Evolutionary conservation across 345 rosid species (phyloP).

Genomic region (Psidium friedrichsthalianum): DNA sequence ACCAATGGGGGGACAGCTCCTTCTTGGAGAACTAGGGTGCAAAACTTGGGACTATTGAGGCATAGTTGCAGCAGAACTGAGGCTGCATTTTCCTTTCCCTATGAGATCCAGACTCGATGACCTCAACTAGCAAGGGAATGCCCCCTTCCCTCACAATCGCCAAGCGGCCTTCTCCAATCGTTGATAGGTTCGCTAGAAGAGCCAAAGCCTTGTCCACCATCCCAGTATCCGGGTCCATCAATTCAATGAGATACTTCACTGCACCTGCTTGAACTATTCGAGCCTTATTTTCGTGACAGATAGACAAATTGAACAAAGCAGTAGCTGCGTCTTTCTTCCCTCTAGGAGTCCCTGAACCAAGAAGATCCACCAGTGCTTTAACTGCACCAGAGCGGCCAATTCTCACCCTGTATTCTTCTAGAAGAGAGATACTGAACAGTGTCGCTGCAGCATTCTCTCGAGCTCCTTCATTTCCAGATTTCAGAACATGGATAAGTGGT

Average conservation of each 20-base stretch:
- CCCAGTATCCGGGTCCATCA: slow-evolving; percentile 56
- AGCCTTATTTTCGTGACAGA: slow-evolving; percentile 85
- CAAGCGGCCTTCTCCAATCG: slow-evolving; percentile 67
- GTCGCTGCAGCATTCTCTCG: slow-evolving; percentile 90
- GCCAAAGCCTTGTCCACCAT: slow-evolving; percentile 96
- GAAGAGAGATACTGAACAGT: slow-evolving; percentile 67
- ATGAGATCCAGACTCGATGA: slow-evolving; percentile 72
- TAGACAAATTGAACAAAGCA: slow-evolving; percentile 85
- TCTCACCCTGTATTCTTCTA: slow-evolving; percentile 60
- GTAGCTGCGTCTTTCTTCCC: slow-evolving; percentile 94
- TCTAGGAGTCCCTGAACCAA: slow-evolving; percentile 66
- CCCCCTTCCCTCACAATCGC: slow-evolving; percentile 72
- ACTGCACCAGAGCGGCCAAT: slow-evolving; percentile 87
- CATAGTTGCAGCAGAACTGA: slow-evolving; percentile 77
- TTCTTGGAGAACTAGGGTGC: slow-evolving; percentile 85
- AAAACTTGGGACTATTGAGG: slow-evolving; percentile 65
- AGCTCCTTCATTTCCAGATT: slow-evolving; percentile 70
- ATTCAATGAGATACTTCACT: slow-evolving; percentile 61
- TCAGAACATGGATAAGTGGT: slow-evolving; percentile 66
- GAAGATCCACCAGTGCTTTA: slow-evolving; percentile 67
- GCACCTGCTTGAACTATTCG: slow-evolving; percentile 95
- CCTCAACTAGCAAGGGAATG: slow-evolving; percentile 65
- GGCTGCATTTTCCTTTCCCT: slow-evolving; percentile 90
- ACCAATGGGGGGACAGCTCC: slow-evolving; percentile 97
- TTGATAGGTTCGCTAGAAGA: slow-evolving; percentile 77